Conservation (phyloP, 352 stramenopile genomes). For the Albugo candida region DNA sequence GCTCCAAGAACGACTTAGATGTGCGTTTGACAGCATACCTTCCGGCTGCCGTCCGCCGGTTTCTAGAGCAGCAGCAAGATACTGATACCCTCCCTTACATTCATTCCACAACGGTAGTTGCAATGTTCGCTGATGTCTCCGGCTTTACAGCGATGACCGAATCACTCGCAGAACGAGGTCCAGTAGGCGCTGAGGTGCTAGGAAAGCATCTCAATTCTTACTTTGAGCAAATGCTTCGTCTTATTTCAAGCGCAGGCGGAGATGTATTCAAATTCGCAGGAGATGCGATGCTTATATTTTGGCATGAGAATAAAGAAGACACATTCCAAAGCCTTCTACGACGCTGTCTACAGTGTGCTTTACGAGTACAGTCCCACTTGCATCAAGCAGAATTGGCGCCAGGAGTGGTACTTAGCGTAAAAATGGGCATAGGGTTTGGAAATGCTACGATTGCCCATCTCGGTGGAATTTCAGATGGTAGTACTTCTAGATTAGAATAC, state of each 20-base stretch:
- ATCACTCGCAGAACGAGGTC: conserved; percentile 65
- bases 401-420: conserved; percentile 83
- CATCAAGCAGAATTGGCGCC: conserved; percentile 67
- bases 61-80: conserved; percentile 39
- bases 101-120: conserved; percentile 62
- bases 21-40: conserved; percentile 67
- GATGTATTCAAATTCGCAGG: conserved; percentile 92
- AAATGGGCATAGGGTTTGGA: conserved; percentile 85
- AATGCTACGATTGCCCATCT: conserved; percentile 76
- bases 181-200: conserved; percentile 78
- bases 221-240: conserved; percentile 70
- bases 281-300: conserved; percentile 91
- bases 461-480: conserved; percentile 69
- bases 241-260: conserved; percentile 58
- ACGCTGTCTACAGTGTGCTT: conserved; percentile 73
- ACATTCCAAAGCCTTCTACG: conserved; percentile 63
- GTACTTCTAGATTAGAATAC: conserved; percentile 78
- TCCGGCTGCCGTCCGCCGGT: conserved; percentile 51
- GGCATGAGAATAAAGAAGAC: conserved; percentile 80
- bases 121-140: conserved; percentile 87
- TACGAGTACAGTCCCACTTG: conserved; percentile 80
- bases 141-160: conserved; percentile 89
- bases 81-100: conserved; percentile 35
- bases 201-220: conserved; percentile 87
- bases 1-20: conserved; percentile 49